phyloP scores from a whole-genome alignment of 2,329 filamentous ascomycete genomes.

The Scytalidium lignicola region DNA sequence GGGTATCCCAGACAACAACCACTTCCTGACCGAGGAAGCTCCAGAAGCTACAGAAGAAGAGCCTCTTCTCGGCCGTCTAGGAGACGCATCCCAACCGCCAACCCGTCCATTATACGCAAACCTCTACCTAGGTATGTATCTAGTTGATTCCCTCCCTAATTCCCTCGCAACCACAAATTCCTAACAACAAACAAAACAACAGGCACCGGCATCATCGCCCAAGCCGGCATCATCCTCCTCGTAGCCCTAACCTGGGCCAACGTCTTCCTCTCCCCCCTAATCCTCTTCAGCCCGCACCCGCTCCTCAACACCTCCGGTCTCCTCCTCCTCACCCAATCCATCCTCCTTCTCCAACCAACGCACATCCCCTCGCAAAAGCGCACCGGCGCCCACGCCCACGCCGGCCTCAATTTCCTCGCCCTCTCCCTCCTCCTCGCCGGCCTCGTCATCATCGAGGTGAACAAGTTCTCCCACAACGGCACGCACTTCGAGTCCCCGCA shows the following conservation, averaged over 20 bases:
- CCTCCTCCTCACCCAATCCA: constrained; percentile 70
- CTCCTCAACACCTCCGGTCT: constrained; percentile 64
- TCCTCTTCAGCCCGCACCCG: constrained; percentile 85
- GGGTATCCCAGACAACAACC: constrained; percentile 52
- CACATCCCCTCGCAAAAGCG: constrained; percentile 70
- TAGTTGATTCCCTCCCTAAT: background rate
- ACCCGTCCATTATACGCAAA: constrained; percentile 63
- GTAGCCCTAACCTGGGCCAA: constrained; percentile 71
- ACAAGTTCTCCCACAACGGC: constrained; percentile 67
- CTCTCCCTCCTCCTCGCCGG: constrained; percentile 52
- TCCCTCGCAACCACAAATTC: too few relatives aligned
- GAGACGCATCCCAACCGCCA: constrained; percentile 67
- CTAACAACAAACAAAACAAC: constrained; percentile 17
- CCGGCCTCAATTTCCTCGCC: constrained; percentile 59
- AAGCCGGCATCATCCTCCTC: constrained; percentile 72
- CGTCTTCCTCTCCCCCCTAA: constrained; percentile 63
- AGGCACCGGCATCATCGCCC: constrained; percentile 80
- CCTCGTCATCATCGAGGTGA: constrained; percentile 70
- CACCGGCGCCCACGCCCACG: constrained; percentile 57
- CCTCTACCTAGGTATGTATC: constrained; percentile 60
- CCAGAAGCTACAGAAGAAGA: constrained; percentile 55
- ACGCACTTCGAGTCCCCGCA: constrained; percentile 77
- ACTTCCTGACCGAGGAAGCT: constrained; percentile 12
- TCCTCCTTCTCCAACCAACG: constrained; percentile 85
- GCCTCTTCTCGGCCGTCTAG: constrained; percentile 64